Evolutionary conservation across 208 protist species (phyloP).

Genomic region (Trypanosoma grayi): DNA sequence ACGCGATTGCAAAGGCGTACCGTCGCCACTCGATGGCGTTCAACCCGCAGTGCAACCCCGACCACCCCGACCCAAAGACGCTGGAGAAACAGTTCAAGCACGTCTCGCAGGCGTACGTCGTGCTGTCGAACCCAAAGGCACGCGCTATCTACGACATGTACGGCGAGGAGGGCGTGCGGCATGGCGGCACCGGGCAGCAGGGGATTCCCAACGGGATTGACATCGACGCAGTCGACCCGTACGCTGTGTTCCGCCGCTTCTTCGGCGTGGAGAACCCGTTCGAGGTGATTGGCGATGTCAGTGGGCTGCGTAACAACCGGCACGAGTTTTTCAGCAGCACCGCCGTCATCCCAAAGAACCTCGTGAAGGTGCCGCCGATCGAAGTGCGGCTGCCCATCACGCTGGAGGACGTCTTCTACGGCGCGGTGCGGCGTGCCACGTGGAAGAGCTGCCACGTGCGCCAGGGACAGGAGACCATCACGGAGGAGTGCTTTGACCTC

Average conservation of each 20-base stretch:
- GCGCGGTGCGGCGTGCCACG: slow-evolving; percentile 65
- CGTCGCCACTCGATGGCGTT: slow-evolving; percentile 84
- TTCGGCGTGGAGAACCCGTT: slow-evolving; percentile 91
- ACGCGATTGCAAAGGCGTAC: slow-evolving; percentile 87
- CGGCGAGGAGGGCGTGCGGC: slow-evolving; percentile 87
- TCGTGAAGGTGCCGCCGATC: slow-evolving; percentile 53
- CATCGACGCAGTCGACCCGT: slow-evolving; percentile 70
- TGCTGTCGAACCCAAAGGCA: slow-evolving; percentile 84
- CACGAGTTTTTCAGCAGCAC: slow-evolving; percentile 79
- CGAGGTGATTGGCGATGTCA: slow-evolving; percentile 72
- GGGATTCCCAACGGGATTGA: slow-evolving; percentile 80
- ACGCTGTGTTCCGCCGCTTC: slow-evolving; percentile 80
- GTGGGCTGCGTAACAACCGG: slow-evolving; percentile 70
- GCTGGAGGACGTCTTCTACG: slow-evolving; percentile 84
- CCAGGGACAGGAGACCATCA: slow-evolving; percentile 28
- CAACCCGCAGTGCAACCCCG: slow-evolving; percentile 82
- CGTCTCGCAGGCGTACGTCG: slow-evolving; percentile 86
- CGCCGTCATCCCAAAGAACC: slow-evolving; percentile 49
- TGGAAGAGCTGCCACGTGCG: slow-evolving; percentile 46
- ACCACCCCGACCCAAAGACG: slow-evolving; percentile 50
- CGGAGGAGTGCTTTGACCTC: slow-evolving; percentile 57
- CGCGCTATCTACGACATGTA: slow-evolving; percentile 90
- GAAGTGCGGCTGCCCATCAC: slow-evolving; percentile 64
- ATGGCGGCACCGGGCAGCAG: slow-evolving; percentile 81
- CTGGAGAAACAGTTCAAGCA: slow-evolving; percentile 77